A percentile compares a stretch with the other conserved stretches of the same genome.
Evolutionary conservation across 805 yeast genomes (phyloP).

Genomic region (Starmerella tilneyi): DNA sequence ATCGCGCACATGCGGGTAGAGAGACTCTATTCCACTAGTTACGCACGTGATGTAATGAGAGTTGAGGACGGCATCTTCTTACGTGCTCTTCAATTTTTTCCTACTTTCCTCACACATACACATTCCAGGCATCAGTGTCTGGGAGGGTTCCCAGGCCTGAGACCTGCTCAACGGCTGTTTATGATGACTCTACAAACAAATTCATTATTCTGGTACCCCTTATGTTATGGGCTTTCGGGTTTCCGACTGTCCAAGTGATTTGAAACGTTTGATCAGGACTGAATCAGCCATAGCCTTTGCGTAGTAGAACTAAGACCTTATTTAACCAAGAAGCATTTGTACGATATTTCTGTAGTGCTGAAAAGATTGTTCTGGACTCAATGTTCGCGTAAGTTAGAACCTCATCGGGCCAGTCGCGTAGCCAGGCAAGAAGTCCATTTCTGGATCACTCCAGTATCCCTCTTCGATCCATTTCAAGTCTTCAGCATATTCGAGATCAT

Average conservation of each 20-base stretch:
- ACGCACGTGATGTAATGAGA: no score
- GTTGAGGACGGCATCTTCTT: no score
- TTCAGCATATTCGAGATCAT: constrained; percentile 50
- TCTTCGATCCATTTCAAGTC: background rate
- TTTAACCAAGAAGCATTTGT: background rate
- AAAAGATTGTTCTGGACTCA: background rate
- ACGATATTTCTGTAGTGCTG: background rate
- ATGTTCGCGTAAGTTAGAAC: no score
- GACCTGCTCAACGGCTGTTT: constrained; percentile 3
- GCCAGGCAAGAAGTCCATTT: no score
- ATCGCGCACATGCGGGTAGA: no score
- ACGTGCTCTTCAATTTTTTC: no score
- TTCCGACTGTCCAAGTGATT: constrained; percentile 24
- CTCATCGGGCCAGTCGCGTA: no score
- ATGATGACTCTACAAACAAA: constrained; percentile 23
- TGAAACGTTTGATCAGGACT: constrained; percentile 24
- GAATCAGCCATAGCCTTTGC: constrained; percentile 9
- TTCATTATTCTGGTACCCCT: constrained; percentile 26
- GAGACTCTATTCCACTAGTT: no score
- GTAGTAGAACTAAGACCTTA: background rate
- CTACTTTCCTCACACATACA: background rate
- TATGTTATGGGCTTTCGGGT: constrained; percentile 24
- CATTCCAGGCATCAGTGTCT: background rate
- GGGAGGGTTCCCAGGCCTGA: background rate
- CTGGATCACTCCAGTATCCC: background rate